Conservation (phyloP, 2,329 filamentous ascomycete genomes). For the Chrysoporthe austroafricana region DNA sequence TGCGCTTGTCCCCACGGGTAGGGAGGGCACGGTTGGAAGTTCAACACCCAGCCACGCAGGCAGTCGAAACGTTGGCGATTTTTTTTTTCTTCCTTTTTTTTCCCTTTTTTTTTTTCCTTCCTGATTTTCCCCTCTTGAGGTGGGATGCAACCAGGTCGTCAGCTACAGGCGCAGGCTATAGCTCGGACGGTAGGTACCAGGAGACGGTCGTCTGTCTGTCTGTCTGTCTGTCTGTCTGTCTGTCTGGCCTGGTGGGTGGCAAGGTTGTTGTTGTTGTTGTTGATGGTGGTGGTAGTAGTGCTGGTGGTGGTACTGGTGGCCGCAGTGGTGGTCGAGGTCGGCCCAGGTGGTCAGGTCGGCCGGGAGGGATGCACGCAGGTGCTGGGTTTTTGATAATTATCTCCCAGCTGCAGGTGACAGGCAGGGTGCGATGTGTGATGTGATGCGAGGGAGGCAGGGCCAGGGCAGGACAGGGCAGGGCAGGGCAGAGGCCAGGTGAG, state of each 20-base stretch:
- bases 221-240: background rate
- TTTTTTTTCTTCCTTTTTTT: too few relatives aligned
- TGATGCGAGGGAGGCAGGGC: background rate
- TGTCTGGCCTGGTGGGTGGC: slow-evolving; percentile 1
- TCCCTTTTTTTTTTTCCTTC: too few relatives aligned
- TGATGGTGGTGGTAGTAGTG: background rate
- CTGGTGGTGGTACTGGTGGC: too few relatives aligned
- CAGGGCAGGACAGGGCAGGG: too few relatives aligned
- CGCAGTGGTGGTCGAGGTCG: background rate
- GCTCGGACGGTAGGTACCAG: background rate
- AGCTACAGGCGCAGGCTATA: background rate
- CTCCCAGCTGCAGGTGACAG: background rate
- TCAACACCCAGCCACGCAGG: background rate
- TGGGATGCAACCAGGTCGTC: background rate
- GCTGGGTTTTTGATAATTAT: background rate
- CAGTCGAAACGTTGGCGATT: background rate
- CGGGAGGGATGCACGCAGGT: background rate
- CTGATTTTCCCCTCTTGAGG: background rate
- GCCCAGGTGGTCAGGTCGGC: too few relatives aligned
- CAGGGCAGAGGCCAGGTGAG: too few relatives aligned
- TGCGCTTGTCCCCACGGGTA: too few relatives aligned
- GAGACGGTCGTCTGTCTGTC: background rate
- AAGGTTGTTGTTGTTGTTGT: background rate
- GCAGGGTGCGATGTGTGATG: background rate
- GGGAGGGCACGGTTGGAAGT: too few relatives aligned